These are phyloP conservation scores for Teratosphaeria viscida DNA, from an alignment of 2,329 filamentous ascomycete genomes.

Conservation along the genomic window DNA sequence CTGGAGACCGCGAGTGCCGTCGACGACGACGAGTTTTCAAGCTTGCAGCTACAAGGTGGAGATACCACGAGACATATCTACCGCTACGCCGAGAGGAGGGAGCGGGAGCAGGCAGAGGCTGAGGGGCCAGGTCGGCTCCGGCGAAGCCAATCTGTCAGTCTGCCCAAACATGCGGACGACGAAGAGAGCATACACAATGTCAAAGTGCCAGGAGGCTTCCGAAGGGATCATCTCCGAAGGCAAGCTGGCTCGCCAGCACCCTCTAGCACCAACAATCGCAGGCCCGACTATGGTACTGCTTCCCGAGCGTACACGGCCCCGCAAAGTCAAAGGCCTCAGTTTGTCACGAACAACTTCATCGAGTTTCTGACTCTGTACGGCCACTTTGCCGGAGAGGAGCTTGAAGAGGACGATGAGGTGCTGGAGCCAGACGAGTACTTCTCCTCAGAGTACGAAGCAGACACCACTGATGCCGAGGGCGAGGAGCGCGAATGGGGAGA, in stretches of 20 bases:
- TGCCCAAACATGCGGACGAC: constrained; percentile 63
- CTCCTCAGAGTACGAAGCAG: constrained; percentile 61
- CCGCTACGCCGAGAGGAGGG: constrained; percentile 86
- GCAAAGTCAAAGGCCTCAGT: constrained; percentile 40
- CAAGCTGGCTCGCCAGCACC: constrained; percentile 48
- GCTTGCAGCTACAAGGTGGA: constrained; percentile 81
- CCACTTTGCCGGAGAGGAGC: constrained; percentile 92
- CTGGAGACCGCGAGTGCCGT: constrained; percentile 29
- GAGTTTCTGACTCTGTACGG: constrained; percentile 93
- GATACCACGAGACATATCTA: constrained; percentile 94
- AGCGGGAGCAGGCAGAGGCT: constrained; percentile 66
- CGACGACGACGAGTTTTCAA: constrained; percentile 77
- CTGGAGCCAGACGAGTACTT: constrained; percentile 86
- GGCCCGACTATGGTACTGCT: constrained; percentile 21
- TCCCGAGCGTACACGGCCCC: constrained; percentile 13
- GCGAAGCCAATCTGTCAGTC: constrained; percentile 80
- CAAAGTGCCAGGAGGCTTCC: constrained; percentile 85
- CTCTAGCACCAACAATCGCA: constrained; percentile 18
- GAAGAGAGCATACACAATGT: constrained; percentile 75
- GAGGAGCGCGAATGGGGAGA: constrained; percentile 68
- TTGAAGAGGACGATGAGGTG: constrained; percentile 92
- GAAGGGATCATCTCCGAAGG: constrained; percentile 77
- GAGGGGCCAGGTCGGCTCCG: constrained; percentile 51
- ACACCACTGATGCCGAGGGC: constrained; percentile 33
- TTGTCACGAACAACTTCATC: constrained; percentile 86